Base-by-base conservation (phyloP, 2,329 filamentous ascomycete genomes). In the Orbilia oligospora region DNA sequence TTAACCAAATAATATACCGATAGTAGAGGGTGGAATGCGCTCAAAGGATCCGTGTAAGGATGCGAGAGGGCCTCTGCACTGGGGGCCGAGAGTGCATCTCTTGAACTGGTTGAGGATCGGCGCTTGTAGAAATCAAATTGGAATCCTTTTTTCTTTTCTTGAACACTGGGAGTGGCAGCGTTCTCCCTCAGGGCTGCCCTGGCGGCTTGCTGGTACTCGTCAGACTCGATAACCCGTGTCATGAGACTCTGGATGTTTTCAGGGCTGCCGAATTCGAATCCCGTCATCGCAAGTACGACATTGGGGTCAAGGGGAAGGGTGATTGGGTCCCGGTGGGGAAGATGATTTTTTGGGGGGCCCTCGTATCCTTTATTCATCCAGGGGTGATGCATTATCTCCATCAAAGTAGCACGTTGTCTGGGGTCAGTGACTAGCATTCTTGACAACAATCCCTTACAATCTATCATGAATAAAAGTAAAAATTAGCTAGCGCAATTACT, bases 61-160 rank as follows among this genome's bases (percentile, higher is more conserved):
- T 93, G 90, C 36, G 80, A 79, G 18, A 98, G 87, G 3, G 92
- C 92, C 84, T 99, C 96, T 0, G 90, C 89, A 65, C 95, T 98
- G n/a, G 93, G 91, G 0, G 91, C 91, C 4, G 88, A 88, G 80
- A 99, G 86, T 2, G 94, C 97, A 83, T 98, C 96, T 81, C 93
- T 90, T 84, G 96, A 98, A 67, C 89, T 93, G 49, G 90, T 91
- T 0, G 95, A 98, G 83, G 94, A 97, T 76, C 94, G 89, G 81
- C 96, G 89, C 85, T 97, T 97, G 86, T 98, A 99, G 83, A 99
- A 98, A 83, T 97, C 95, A 81, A 98, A 97, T 4, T 89, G 89
- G 80, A 97, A 95, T 9, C 93, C 92, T 70, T 95, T 92, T 86
- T 94, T 97, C 85, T 97, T 94, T 85, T 90, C 93, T 82, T 88